Base-by-base conservation (phyloP, 2,329 filamentous ascomycete genomes). In the Pseudocercospora fijiensis region DNA sequence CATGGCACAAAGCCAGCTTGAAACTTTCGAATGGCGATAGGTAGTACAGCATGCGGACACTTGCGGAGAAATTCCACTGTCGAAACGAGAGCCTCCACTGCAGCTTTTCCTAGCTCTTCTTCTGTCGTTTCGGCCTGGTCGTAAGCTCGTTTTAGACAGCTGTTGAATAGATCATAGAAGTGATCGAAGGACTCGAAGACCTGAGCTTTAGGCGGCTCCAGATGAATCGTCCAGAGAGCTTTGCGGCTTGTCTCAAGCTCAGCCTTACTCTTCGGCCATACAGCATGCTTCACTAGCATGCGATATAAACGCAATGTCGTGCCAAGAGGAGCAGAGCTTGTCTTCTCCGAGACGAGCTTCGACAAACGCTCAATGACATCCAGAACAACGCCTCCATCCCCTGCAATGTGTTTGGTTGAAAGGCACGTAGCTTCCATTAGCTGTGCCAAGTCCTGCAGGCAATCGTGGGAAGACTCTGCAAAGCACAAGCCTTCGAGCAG, bases 321-420 rank as follows among this genome's bases (percentile, higher is more conserved):
- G 5, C 28, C 41, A 9, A 65, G 45, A 4, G 64, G 33, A 4
- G 68, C 41, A 27, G 61, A 43, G n/a, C 65, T 26, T n/a, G 47
- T 26, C 10, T 57, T 62, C 22, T 71, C 64, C 4, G 57, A 47
- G 24, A 71, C 18, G 1, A 63, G 55, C 49, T 70, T 72, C 2
- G 72, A 67, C 16, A 73, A 60, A 10, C 73, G 74, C 57, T 96
- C 91, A 43, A 93, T 80, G 1, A 92, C 82, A 24, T 85, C 84
- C 57, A 90, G 80, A 4, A 87, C 85, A 45, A 88, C 82, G 5
- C 86, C 88, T 16, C 85, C 84, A 65, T 91, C 87, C 2, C 91
- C 90, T 58, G 85, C 84, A 67, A 91, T 87, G 11, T 82, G 78
- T 18, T 81, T 83, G 6, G 88, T 84, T 58, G 85, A 84, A 8